Conservation (phyloP, 1,139 yeast species). For the Hemisphaericaspora xylofermentans region DNA sequence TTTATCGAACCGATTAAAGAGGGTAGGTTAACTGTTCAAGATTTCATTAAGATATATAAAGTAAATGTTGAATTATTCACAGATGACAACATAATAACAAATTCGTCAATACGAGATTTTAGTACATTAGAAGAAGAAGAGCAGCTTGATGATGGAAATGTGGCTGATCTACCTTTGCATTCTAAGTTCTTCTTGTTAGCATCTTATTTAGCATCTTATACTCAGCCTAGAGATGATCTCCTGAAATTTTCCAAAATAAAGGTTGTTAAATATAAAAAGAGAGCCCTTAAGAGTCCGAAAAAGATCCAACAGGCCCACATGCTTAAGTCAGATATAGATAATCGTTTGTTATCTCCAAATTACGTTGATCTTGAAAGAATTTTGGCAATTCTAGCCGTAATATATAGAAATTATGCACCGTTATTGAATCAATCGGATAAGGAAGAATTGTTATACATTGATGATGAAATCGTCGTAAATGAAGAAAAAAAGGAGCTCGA, state of each 20-base stretch:
- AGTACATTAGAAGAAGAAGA: constrained; percentile 23
- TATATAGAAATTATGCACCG: constrained; percentile 44
- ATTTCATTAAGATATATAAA: constrained; percentile 49
- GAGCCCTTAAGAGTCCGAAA: constrained; percentile 18
- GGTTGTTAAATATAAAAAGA: constrained; percentile 42
- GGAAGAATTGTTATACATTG: constrained; percentile 25
- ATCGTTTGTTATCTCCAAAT: constrained; percentile 57
- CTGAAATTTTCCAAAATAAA: constrained; percentile 60
- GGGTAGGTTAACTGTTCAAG: constrained; percentile 32
- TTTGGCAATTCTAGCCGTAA: constrained; percentile 63
- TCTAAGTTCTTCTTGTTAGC: constrained; percentile 67
- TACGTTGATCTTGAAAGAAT: constrained; percentile 67
- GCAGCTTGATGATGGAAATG: constrained; percentile 17
- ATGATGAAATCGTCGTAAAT: constrained; percentile 23
- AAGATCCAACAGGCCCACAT: constrained; percentile 32
- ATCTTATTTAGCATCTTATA: constrained; percentile 68
- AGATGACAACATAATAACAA: constrained; percentile 40
- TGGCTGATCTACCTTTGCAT: constrained; percentile 48
- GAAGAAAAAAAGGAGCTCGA: constrained; percentile 38
- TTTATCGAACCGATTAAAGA: constrained; percentile 43
- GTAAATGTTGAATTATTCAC: constrained; percentile 41
- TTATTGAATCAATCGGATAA: constrained; percentile 28
- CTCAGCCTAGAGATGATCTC: constrained; percentile 58
- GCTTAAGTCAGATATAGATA: constrained; percentile 48
- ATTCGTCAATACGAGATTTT: constrained; percentile 30